These are phyloP conservation scores for Magnolia changhungtana DNA, from an alignment of 164 flowering plant species.

Conservation along the genomic window DNA sequence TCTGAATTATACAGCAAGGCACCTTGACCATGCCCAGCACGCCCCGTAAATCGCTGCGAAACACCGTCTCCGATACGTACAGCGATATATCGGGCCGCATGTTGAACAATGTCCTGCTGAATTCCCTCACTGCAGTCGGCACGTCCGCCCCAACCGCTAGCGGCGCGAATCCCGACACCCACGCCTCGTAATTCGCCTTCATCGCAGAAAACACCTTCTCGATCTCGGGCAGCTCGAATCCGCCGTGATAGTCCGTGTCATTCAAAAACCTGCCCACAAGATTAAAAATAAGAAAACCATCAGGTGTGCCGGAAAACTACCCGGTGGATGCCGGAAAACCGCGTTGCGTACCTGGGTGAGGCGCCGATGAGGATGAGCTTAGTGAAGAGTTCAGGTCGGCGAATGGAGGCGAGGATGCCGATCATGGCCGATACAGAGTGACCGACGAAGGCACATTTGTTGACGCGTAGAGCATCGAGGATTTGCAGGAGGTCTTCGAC, in stretches of 20 bases:
- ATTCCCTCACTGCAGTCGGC: conserved; percentile 84
- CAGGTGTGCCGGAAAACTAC: too few relatives aligned
- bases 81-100: conserved; percentile 93
- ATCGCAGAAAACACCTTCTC: conserved; percentile 79
- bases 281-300: background rate
- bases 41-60: conserved; percentile 70
- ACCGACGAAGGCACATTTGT: conserved; percentile 71
- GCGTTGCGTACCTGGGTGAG: conserved; percentile 64
- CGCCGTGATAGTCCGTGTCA: conserved; percentile 85
- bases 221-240: conserved; percentile 76
- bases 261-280: conserved; percentile 53
- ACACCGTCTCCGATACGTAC: conserved; percentile 61
- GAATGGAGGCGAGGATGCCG: conserved; percentile 80
- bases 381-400: conserved; percentile 78
- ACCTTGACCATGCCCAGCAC: conserved; percentile 59
- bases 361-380: conserved; percentile 91
- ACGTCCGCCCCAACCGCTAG: conserved; percentile 94
- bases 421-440: conserved; percentile 97
- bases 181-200: conserved; percentile 83
- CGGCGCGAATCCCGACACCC: conserved; percentile 92
- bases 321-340: background rate
- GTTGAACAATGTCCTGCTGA: conserved; percentile 91
- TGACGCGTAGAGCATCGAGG: conserved; percentile 60
- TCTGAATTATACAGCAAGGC: conserved; percentile 86
- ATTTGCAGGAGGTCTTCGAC: conserved; percentile 83